Base-by-base conservation (phyloP, 768 basidiomycete genomes). In the Lentinula detonsa region DNA sequence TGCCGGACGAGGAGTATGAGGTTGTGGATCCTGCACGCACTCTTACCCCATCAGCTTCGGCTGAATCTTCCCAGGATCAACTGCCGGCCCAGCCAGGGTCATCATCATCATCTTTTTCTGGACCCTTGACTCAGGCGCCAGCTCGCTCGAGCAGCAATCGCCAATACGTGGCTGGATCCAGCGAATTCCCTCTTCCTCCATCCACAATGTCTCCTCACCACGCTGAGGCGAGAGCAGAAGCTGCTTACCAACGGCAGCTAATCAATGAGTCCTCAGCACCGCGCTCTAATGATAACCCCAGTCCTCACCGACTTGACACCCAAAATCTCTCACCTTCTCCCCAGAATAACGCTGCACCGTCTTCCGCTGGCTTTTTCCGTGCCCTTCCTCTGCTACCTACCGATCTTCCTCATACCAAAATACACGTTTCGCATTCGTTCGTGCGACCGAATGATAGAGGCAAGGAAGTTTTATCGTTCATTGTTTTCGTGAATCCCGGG, bases 381-480 rank as follows among this genome's bases (percentile, higher is more conserved):
- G 86, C 87, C 1, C 81, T 92, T 23, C 90, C 89, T 11, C 76
- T 92, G 28, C 72, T 92, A 21, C 75, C 84, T 4, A 72, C 76
- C 13, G 91, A 96, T 68, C 85, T 98, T 13, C 85, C 85, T 40
- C 81, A 80, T 53, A 92, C 93, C 2, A 79, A 75, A 31, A 79
- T 93, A 60, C 70, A 73, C 6, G 93, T 98, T 33, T 85, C 86
- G 2, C 87, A 87, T 59, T 94, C 92, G 11, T 86, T 89, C 53
- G 93, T 98, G 60, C 84, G 87, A 16, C 85, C 93, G 5, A 98
- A 96, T 68, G 91, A 96, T 62, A 82, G 88, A 56, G 92, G 93
- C 55, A 94, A 93, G 71, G 96, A 98, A 67, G 91, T 95, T 2
- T 76, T 98, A 45, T 93, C 89, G 7, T 98, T 98, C 73, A 77